Conservation (phyloP, 805 yeast genomes). For the Cephaloascus fragrans region DNA sequence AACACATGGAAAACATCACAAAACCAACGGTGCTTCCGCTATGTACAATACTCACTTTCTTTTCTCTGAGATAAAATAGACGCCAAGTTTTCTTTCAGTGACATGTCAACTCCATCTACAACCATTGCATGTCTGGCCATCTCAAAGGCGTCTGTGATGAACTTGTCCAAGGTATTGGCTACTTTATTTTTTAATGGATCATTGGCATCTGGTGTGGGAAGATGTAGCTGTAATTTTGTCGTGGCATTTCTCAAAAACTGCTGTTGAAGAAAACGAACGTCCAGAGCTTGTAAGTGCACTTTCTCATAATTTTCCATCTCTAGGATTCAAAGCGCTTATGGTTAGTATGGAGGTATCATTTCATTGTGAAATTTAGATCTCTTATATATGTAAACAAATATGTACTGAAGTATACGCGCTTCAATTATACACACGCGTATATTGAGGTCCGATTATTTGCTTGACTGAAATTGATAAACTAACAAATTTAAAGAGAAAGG, state of each 20-base stretch:
- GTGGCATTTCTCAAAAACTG: slow-evolving; percentile 31
- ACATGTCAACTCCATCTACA: slow-evolving; percentile 43
- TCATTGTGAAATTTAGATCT: slow-evolving; percentile 1
- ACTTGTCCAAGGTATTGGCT: slow-evolving; percentile 29
- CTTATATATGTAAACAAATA: slow-evolving; percentile 1
- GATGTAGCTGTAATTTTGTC: slow-evolving; percentile 35
- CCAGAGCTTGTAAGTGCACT: slow-evolving; percentile 41
- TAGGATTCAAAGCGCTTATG: background rate
- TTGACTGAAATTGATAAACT: too few species aligned
- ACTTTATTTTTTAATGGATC: slow-evolving; percentile 40
- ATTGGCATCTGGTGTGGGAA: slow-evolving; percentile 28
- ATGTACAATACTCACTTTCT: slow-evolving; percentile 8
- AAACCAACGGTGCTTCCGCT: too few species aligned
- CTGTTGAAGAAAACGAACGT: slow-evolving; percentile 37
- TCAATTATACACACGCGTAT: too few species aligned
- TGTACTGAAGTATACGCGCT: background rate
- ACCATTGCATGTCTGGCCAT: slow-evolving; percentile 43
- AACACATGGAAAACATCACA: slow-evolving; percentile 5
- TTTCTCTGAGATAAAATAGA: slow-evolving; percentile 10
- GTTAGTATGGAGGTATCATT: too few species aligned
- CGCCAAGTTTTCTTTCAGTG: slow-evolving; percentile 12
- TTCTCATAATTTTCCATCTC: slow-evolving; percentile 22
- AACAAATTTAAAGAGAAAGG: too few species aligned
- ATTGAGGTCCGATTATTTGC: too few species aligned
- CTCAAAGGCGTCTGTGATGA: slow-evolving; percentile 45